phyloP scores from a whole-genome alignment of 2,329 filamentous ascomycete genomes.

The Xylariaceae sp. region DNA sequence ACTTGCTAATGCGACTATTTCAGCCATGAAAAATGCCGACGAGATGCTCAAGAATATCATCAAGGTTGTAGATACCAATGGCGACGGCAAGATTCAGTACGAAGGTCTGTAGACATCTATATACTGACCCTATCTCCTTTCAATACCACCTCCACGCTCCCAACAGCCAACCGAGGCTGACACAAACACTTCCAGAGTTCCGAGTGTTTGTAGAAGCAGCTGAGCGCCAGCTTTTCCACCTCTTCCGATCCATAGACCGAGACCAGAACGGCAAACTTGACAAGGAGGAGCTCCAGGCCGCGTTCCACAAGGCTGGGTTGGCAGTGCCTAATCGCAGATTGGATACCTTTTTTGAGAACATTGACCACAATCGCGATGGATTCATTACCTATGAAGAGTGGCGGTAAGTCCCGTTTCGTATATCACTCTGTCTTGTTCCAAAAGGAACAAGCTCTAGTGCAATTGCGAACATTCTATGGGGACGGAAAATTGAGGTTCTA shows the following conservation, averaged over 20 bases:
- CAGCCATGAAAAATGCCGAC: slow-evolving; percentile 87
- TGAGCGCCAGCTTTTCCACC: slow-evolving; percentile 78
- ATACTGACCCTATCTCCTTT: slow-evolving; percentile 16
- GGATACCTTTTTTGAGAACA: slow-evolving; percentile 84
- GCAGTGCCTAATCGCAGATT: slow-evolving; percentile 78
- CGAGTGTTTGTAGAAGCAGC: slow-evolving; percentile 85
- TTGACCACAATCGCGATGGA: slow-evolving; percentile 89
- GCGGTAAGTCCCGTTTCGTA: slow-evolving; percentile 71
- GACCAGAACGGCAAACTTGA: slow-evolving; percentile 87
- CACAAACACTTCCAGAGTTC: slow-evolving; percentile 72
- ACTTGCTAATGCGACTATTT: slow-evolving; percentile 19
- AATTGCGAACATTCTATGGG: neutral
- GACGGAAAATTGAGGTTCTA: neutral
- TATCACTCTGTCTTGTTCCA: neutral
- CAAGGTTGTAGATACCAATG: slow-evolving; percentile 81
- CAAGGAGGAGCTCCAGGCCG: slow-evolving; percentile 79
- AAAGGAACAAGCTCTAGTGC: neutral
- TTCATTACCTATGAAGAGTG: slow-evolving; percentile 92
- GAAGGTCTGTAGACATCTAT: slow-evolving; percentile 64
- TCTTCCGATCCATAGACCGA: slow-evolving; percentile 87
- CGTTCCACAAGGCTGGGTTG: slow-evolving; percentile 80
- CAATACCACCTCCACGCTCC: neutral
- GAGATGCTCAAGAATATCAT: slow-evolving; percentile 81
- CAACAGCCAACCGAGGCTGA: slow-evolving; percentile 16
- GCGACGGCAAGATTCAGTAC: slow-evolving; percentile 89